phyloP scores from a whole-genome alignment of 2,329 filamentous ascomycete genomes.

The Colletotrichum eremochloae region DNA sequence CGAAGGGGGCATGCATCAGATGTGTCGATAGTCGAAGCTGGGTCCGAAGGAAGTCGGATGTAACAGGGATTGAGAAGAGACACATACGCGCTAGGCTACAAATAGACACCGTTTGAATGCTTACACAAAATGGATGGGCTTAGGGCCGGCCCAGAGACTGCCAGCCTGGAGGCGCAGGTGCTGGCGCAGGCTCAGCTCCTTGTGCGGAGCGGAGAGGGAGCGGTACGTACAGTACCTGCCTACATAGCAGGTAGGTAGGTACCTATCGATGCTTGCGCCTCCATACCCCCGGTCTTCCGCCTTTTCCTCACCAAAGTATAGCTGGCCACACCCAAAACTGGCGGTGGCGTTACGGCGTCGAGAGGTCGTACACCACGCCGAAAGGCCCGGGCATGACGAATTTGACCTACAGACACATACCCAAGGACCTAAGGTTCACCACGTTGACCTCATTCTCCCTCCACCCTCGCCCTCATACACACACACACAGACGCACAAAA shows the following conservation, averaged over 20 bases:
- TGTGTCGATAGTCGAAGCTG: not conserved
- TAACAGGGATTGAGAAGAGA: not conserved
- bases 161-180: conserved; percentile 11
- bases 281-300: conserved; percentile 23
- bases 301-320: conserved; percentile 36
- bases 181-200: not conserved
- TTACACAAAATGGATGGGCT: conserved; percentile 14
- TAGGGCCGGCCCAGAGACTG: not conserved
- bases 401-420: not conserved
- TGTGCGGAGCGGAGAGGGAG: not conserved
- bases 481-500: no score
- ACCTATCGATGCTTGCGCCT: not conserved
- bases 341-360: conserved; percentile 19
- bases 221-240: not conserved
- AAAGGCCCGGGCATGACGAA: not conserved
- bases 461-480: not conserved
- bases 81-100: not conserved
- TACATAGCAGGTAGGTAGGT: not conserved
- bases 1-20: not conserved
- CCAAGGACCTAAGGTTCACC: not conserved
- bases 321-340: conserved; percentile 17
- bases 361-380: not conserved
- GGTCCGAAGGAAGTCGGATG: conserved; percentile 1
- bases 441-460: not conserved
- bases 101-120: conserved; percentile 6